These are phyloP conservation scores for Fusarium poae DNA, from an alignment of 2,329 filamentous ascomycete species.

Conservation along the genomic window DNA sequence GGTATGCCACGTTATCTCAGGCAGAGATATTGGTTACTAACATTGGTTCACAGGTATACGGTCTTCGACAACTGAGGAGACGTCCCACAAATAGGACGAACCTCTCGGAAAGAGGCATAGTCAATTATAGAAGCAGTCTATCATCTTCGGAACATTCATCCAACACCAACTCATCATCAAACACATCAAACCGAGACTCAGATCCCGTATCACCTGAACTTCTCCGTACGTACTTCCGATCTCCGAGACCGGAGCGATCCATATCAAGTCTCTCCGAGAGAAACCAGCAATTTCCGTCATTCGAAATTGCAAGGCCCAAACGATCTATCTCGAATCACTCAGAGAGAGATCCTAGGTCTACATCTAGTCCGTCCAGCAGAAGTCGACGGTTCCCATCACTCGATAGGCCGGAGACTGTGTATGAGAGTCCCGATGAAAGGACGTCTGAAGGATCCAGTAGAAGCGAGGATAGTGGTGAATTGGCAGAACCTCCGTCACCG, in stretches of 20 bases:
- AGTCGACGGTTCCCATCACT: slow-evolving; percentile 5
- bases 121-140: slow-evolving; percentile 15
- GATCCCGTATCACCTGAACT: slow-evolving; percentile 17
- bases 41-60: slow-evolving; percentile 59
- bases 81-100: slow-evolving; percentile 44
- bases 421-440: slow-evolving; percentile 1
- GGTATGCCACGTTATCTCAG: slow-evolving; percentile 5
- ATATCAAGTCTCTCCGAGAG: slow-evolving; percentile 5
- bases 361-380: neutral
- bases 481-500: neutral
- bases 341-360: slow-evolving; percentile 2
- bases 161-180: slow-evolving; percentile 6
- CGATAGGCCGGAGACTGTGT: slow-evolving; percentile 9
- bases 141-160: neutral
- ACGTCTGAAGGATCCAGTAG: slow-evolving; percentile 5
- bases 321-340: slow-evolving; percentile 1
- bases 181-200: slow-evolving; percentile 11
- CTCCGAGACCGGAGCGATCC: slow-evolving; percentile 29
- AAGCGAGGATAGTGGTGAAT: slow-evolving; percentile 1
- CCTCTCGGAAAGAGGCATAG: slow-evolving; percentile 14
- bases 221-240: slow-evolving; percentile 43
- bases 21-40: slow-evolving; percentile 55
- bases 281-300: slow-evolving; percentile 8
- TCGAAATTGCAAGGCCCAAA: slow-evolving; percentile 9
- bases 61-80: slow-evolving; percentile 48